Percentiles rank a stretch among this genome's conserved stretches.
These are phyloP conservation scores for Dendrothele bispora DNA, from an alignment of 768 basidiomycete genomes.

Conservation along the genomic window DNA sequence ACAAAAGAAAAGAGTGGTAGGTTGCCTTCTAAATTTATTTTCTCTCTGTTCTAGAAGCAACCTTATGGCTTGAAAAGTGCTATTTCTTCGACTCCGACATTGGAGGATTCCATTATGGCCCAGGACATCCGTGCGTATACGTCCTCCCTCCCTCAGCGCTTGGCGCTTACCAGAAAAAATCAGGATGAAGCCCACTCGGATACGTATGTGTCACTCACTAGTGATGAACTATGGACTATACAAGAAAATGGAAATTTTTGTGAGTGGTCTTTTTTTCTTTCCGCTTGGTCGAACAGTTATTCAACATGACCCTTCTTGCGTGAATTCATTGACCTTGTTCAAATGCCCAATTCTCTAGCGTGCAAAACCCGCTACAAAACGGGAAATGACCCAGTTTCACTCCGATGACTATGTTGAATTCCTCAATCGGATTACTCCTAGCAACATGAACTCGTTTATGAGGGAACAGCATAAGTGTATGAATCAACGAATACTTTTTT, in stretches of 20 bases:
- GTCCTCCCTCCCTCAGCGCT: conserved; percentile 7
- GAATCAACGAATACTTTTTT: conserved; percentile 17
- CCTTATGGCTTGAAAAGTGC: conserved; percentile 52
- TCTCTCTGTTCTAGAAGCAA: conserved; percentile 4
- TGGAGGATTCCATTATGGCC: conserved; percentile 99
- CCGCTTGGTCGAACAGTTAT: not conserved
- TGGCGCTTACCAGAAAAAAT: conserved; percentile 14
- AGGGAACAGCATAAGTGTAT: conserved; percentile 96
- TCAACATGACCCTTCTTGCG: not conserved
- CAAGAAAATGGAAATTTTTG: conserved; percentile 99
- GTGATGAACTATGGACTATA: conserved; percentile 99
- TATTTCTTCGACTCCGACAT: conserved; percentile 99
- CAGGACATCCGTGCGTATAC: conserved; percentile 79
- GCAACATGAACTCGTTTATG: conserved; percentile 90
- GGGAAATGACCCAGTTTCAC: conserved; percentile 99
- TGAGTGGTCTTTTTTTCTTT: conserved; percentile 40
- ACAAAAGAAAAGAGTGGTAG: conserved; percentile 85
- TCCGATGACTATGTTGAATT: conserved; percentile 99
- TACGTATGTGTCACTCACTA: conserved; percentile 98
- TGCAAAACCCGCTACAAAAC: conserved; percentile 98
- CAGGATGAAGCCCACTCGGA: conserved; percentile 97
- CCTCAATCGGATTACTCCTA: conserved; percentile 88
- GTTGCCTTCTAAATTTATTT: conserved; percentile 31
- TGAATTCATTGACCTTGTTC: conserved; percentile 3
- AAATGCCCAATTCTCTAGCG: conserved; percentile 70